These are phyloP conservation scores for Russula vinacea DNA, from an alignment of 768 basidiomycete genomes.

Conservation along the genomic window DNA sequence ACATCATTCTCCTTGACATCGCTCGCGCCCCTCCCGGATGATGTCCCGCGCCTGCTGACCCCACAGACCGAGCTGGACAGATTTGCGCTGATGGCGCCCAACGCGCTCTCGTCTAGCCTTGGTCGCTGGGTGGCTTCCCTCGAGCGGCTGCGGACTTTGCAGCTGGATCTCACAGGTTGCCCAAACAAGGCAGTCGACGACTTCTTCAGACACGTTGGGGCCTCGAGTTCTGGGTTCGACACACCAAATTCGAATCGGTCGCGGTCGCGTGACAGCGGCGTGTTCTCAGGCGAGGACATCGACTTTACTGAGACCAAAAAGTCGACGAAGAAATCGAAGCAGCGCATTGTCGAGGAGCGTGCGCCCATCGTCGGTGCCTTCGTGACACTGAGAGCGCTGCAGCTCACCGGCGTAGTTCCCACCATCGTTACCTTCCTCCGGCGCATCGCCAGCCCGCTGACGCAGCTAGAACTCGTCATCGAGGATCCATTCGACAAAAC, in stretches of 20 bases:
- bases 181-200: constrained; percentile 70
- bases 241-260: constrained; percentile 67
- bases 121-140: constrained; percentile 71
- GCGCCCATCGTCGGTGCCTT: constrained; percentile 56
- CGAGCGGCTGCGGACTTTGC: constrained; percentile 57
- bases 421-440: constrained; percentile 71
- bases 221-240: constrained; percentile 59
- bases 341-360: constrained; percentile 44
- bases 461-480: constrained; percentile 69
- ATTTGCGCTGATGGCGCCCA: constrained; percentile 65
- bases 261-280: constrained; percentile 67
- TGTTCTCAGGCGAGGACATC: constrained; percentile 73
- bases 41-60: constrained; percentile 62
- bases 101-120: constrained; percentile 65
- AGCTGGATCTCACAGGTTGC: constrained; percentile 69
- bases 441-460: constrained; percentile 62
- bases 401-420: constrained; percentile 65
- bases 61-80: constrained; percentile 59
- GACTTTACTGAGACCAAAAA: constrained; percentile 76
- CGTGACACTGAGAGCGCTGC: constrained; percentile 53
- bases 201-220: constrained; percentile 66
- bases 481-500: constrained; percentile 73
- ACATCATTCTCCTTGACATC: constrained; percentile 68
- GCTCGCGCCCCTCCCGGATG: constrained; percentile 65
- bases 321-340: constrained; percentile 53